phyloP scores from a whole-genome alignment of 1,284 basidiomycete genomes.

The Ustilago crameri region DNA sequence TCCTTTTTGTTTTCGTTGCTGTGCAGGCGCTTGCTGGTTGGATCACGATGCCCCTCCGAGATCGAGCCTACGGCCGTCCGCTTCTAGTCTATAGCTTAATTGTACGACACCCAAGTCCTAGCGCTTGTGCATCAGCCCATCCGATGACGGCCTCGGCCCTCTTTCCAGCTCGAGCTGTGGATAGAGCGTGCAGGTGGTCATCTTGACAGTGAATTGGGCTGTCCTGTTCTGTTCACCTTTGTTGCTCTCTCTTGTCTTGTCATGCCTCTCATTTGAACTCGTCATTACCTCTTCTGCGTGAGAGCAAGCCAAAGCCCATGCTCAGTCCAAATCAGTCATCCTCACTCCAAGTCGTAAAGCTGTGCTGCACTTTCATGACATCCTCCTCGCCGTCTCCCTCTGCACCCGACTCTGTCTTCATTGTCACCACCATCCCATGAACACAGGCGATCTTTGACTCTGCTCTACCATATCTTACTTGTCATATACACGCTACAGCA shows the following conservation, averaged over 20 bases:
- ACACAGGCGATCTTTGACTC: background rate
- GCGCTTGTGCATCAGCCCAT: too few species aligned
- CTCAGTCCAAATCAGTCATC: too few species aligned
- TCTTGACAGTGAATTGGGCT: too few species aligned
- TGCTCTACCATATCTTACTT: background rate
- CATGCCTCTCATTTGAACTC: background rate
- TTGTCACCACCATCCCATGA: background rate
- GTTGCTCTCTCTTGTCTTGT: background rate
- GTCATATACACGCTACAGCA: background rate
- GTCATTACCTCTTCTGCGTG: background rate
- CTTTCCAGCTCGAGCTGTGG: too few species aligned
- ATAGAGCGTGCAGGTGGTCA: too few species aligned
- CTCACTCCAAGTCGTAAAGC: too few species aligned
- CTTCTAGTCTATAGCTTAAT: background rate
- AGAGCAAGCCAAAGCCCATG: too few species aligned
- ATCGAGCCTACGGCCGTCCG: background rate
- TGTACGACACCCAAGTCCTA: background rate
- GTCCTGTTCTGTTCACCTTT: too few species aligned
- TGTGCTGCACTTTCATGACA: too few species aligned
- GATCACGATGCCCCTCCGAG: conserved; percentile 3
- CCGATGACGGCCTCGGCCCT: too few species aligned
- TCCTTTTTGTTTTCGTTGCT: background rate
- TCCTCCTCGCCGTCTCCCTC: background rate
- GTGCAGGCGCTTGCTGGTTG: background rate
- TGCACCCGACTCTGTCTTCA: background rate